Conservation (phyloP, 2,329 filamentous ascomycete species). For the Diaporthe amygdali region DNA sequence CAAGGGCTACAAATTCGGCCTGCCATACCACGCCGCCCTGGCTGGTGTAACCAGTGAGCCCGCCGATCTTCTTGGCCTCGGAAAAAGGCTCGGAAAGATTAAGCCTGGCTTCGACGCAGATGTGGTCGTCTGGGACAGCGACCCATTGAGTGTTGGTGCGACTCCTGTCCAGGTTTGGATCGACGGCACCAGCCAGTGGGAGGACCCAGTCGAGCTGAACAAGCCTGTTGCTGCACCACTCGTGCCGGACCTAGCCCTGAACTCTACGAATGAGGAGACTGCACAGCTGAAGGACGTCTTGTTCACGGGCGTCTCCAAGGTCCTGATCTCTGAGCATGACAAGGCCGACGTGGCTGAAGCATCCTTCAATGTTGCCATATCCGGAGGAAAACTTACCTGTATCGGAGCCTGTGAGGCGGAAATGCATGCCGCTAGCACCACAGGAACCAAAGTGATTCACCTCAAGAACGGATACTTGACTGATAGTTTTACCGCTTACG, state of each 20-base stretch:
- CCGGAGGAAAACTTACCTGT: slow-evolving; percentile 60
- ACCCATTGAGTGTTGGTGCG: slow-evolving; percentile 65
- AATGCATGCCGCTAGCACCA: slow-evolving; percentile 40
- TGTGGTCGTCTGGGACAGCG: slow-evolving; percentile 66
- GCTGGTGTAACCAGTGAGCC: slow-evolving; percentile 64
- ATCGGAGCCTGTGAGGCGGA: slow-evolving; percentile 57
- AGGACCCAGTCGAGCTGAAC: slow-evolving; percentile 56
- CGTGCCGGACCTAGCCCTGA: slow-evolving; percentile 44
- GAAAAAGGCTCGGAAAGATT: slow-evolving; percentile 63
- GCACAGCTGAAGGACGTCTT: slow-evolving; percentile 46
- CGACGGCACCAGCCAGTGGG: slow-evolving; percentile 63
- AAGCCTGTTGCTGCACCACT: slow-evolving; percentile 52
- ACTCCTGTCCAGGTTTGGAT: slow-evolving; percentile 68
- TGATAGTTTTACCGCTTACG: slow-evolving; percentile 65
- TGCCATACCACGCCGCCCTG: slow-evolving; percentile 65
- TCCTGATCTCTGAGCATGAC: slow-evolving; percentile 53
- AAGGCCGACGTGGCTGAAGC: slow-evolving; percentile 26
- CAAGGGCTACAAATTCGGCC: slow-evolving; percentile 63
- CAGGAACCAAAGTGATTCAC: slow-evolving; percentile 45
- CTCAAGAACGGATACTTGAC: slow-evolving; percentile 67
- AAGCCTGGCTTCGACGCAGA: slow-evolving; percentile 68
- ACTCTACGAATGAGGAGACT: slow-evolving; percentile 48
- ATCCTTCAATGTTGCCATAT: slow-evolving; percentile 55
- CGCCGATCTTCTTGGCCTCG: slow-evolving; percentile 62
- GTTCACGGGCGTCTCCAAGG: slow-evolving; percentile 61